Base-by-base conservation (phyloP, 2,329 filamentous ascomycete species). In the Diplodia scrobiculata region DNA sequence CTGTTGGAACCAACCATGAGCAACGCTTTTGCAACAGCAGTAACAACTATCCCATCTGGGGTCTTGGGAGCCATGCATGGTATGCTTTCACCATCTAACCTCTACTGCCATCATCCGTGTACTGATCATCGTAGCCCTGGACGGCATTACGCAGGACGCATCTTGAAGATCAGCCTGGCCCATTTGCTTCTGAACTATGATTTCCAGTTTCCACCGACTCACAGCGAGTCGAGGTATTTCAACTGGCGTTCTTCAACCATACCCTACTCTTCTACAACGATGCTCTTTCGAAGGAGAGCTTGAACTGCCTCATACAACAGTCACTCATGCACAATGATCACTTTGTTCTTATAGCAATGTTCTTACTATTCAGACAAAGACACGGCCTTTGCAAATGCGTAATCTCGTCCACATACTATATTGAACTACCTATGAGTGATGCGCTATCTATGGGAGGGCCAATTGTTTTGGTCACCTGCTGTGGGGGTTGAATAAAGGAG, bases 11-110 rank as follows among this genome's bases (percentile, higher is more conserved):
- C 34, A 29, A 14, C 32, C 29, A 29, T 2, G 54, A n/a, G 21
- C 13, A 14, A 41, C 10, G 13, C 4, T 59, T 59, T 29, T 59
- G 54, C 38, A 25, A n/a, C 5, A 11, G 9, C 25, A 59, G 5
- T 45, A 5, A 34, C n/a, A 34, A 59, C 34, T 59, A 59, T 14
- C 54, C 54, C 5, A 4, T 59, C 13, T 59, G 54, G 54, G 54
- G 54, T 14, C 70, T 71, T 53, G 66, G 66, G 45, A 65, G 65
- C 14, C 59, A 54, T 25, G 65, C 47, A 67, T 69, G 34, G 54
- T 66, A 25, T 25, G 21, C 21, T 25, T 25, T 25, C 21, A 2
- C 21, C 2, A 25, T 25, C 21, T 2, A 25, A 3, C 21, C 2
- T 25, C 21, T 25, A 25, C 21, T 25, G 21, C 21, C 21, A 25